Base-by-base conservation (phyloP, 2,329 filamentous ascomycete genomes). In the Magnaporthiopsis rhizophila region DNA sequence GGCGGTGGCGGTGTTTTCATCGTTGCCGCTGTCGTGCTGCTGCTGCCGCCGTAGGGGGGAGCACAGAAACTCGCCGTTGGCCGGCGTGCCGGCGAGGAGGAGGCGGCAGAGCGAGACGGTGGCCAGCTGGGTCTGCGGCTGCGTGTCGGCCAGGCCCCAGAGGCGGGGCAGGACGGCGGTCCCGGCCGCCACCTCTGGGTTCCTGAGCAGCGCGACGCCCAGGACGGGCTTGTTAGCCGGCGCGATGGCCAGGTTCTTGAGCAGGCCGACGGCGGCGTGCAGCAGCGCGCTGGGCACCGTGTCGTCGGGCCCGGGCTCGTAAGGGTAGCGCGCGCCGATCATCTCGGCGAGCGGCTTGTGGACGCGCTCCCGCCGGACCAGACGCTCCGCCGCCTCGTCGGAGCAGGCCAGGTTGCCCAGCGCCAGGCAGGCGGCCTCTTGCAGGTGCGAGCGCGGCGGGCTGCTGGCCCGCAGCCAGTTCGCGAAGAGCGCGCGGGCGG, bases 221-320 rank as follows among this genome's bases (percentile, higher is more conserved):
- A 89, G 76, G 0, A 74, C 61, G 2, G 77, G 67, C 71, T 86
- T 88, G 73, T 88, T 88, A 32, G 72, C 71, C 0, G 74, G 65
- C 0, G 85, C 83, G 62, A 89, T 84, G 32, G 86, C 83, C 11
- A 89, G 80, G 71, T 89, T 89, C 72, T 87, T 88, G 66, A 88
- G 80, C 69, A 87, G 87, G 9, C 84, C 82, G 24, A 89, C 76
- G 2, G 78, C 75, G 1, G 84, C 79, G 69, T 88, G 85, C 0
- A 86, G 76, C 21, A 86, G 79, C 11, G 65, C 57, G 11, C 64
- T 62, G 24, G 59, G 26, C 5, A 60, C 11, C 0, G 79, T 72
- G 36, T 64, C 65, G 21, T 65, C 63, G 8, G 58, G 28, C 1
- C 66, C 82, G 78, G 9, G 69, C 72, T 6, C 66, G 26, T 67